Percentiles rank a stretch among this genome's conserved stretches.
These are phyloP conservation scores for Trichoderma sp. DNA, from an alignment of 2,329 filamentous ascomycete genomes.

Conservation along the genomic window DNA sequence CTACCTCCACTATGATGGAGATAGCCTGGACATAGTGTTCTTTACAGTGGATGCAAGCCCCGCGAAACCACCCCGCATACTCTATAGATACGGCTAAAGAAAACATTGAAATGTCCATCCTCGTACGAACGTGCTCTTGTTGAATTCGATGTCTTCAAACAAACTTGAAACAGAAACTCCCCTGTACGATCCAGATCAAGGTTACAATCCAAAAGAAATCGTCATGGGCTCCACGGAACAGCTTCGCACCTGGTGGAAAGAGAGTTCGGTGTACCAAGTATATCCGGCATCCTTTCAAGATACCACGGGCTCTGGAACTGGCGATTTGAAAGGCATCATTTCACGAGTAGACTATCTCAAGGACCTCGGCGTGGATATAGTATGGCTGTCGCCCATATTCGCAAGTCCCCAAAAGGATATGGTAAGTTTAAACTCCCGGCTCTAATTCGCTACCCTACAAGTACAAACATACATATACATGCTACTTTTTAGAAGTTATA, in stretches of 20 bases:
- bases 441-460: background rate
- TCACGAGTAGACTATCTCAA: constrained; percentile 57
- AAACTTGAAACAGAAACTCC: background rate
- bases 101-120: background rate
- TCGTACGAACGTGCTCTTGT: background rate
- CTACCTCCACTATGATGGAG: background rate
- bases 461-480: background rate
- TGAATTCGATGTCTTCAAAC: background rate
- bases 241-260: constrained; percentile 57
- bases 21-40: background rate
- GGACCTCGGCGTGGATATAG: constrained; percentile 57
- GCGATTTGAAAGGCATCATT: constrained; percentile 60
- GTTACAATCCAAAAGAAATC: background rate
- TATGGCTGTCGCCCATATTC: constrained; percentile 55
- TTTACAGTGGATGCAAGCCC: background rate
- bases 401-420: constrained; percentile 64
- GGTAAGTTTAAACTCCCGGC: constrained; percentile 35
- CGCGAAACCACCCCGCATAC: constrained; percentile 10
- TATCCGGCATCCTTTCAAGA: constrained; percentile 65
- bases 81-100: background rate
- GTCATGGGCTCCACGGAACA: constrained; percentile 32
- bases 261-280: constrained; percentile 61
- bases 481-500: background rate
- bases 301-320: constrained; percentile 56
- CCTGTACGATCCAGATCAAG: background rate